Evolutionary conservation across 2,329 filamentous ascomycete genomes (phyloP).

Genomic region (Aspergillus brasiliensis): DNA sequence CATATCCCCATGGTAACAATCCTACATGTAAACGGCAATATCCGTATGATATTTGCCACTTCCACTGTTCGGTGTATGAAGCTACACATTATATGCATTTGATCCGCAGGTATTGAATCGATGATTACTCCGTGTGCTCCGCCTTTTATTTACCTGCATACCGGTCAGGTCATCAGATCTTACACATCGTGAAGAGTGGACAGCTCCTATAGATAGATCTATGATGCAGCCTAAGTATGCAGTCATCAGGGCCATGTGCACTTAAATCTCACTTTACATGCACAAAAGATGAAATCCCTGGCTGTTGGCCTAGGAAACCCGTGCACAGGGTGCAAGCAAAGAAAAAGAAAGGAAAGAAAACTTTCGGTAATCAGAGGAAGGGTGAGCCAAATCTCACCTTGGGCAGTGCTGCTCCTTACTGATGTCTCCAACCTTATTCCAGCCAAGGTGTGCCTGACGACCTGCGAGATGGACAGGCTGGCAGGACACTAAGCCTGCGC

Average conservation of each 20-base stretch:
- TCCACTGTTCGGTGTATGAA: not conserved
- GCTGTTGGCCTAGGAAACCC: not conserved
- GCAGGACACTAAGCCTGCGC: not conserved
- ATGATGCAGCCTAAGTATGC: not conserved
- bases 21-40: not conserved
- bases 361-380: too few relatives aligned
- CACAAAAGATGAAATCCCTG: not conserved
- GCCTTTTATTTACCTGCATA: too few relatives aligned
- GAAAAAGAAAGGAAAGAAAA: too few relatives aligned
- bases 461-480: not conserved
- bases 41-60: not conserved
- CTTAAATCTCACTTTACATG: not conserved
- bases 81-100: not conserved
- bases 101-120: not conserved
- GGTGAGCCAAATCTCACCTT: not conserved
- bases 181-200: not conserved
- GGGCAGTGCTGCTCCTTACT: constrained; percentile 14
- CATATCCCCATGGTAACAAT: not conserved
- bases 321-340: too few relatives aligned
- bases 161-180: not conserved
- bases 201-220: not conserved
- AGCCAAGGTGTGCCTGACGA: constrained; percentile 8
- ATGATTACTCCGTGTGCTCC: not conserved
- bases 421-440: constrained; percentile 16
- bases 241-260: not conserved